Conservation (phyloP, 228 moss, liverwort and hornwort species). For the Sphagnum magellanicum region DNA sequence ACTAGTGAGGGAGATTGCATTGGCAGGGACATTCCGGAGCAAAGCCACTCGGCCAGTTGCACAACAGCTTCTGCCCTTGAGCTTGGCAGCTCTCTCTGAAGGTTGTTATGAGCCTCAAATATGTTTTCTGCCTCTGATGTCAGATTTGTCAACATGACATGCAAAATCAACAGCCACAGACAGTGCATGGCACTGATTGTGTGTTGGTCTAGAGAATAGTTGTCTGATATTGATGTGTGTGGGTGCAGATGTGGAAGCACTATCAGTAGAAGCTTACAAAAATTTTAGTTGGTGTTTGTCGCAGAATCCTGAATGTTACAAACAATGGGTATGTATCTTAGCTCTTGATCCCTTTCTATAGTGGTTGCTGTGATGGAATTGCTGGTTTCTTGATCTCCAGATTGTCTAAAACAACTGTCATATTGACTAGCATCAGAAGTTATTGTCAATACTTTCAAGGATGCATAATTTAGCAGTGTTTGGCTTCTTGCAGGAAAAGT, state of each 20-base stretch:
- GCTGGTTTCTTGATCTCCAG: too few species aligned
- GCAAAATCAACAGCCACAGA: too few species aligned
- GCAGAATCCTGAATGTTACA: slow-evolving; percentile 74
- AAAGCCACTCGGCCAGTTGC: slow-evolving; percentile 83
- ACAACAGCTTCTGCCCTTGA: slow-evolving; percentile 80
- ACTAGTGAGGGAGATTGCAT: slow-evolving; percentile 70
- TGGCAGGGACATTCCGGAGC: slow-evolving; percentile 61
- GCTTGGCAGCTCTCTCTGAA: slow-evolving; percentile 54
- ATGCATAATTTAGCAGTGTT: too few species aligned
- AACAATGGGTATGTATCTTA: slow-evolving; percentile 62
- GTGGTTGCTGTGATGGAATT: too few species aligned
- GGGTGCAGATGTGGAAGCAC: slow-evolving; percentile 53
- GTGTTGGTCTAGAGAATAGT: too few species aligned
- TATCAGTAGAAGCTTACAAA: slow-evolving; percentile 66
- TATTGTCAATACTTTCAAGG: too few species aligned
- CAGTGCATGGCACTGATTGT: too few species aligned
- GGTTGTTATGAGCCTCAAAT: slow-evolving; percentile 20
- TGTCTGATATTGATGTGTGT: background rate
- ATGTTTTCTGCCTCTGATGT: too few species aligned
- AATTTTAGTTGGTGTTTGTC: slow-evolving; percentile 85
- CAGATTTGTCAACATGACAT: too few species aligned
- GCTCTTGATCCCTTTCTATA: too few species aligned
- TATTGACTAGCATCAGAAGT: too few species aligned
- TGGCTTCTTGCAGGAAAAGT: slow-evolving; percentile 54
- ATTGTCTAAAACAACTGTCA: too few species aligned